A percentile compares a stretch with the other conserved stretches of the same genome.
phyloP scores from a whole-genome alignment of 192 early-diverging fungal genomes.

The Podila horticola region DNA sequence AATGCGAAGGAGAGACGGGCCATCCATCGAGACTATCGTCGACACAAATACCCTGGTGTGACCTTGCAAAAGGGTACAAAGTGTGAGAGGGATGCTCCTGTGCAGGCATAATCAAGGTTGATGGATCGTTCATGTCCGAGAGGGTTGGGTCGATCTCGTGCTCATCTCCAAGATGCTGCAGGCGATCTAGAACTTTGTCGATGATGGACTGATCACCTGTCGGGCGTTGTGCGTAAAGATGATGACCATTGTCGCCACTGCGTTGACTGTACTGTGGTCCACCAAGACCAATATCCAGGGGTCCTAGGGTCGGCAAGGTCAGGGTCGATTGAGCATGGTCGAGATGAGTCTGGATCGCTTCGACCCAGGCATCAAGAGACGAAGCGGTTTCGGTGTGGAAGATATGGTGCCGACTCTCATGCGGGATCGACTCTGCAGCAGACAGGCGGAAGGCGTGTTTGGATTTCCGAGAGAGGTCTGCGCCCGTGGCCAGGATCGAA shows the following conservation, averaged over 20 bases:
- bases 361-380: constrained; percentile 25
- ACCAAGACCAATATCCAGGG: not conserved
- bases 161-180: not conserved
- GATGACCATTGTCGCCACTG: not conserved
- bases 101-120: constrained; percentile 27
- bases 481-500: constrained; percentile 12
- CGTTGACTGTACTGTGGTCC: not conserved
- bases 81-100: constrained; percentile 19
- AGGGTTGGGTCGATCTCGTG: constrained; percentile 30
- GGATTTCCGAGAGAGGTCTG: constrained; percentile 23
- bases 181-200: constrained; percentile 32
- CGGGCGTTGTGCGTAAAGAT: too few relatives aligned
- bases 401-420: constrained; percentile 25
- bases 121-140: constrained; percentile 42
- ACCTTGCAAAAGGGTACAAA: not conserved
- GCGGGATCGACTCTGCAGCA: constrained; percentile 12
- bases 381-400: constrained; percentile 20
- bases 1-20: not conserved
- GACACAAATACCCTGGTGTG: not conserved
- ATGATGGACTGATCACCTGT: constrained; percentile 20
- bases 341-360: constrained; percentile 20
- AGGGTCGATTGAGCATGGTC: constrained; percentile 10
- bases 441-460: constrained; percentile 22
- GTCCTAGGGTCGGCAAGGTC: not conserved
- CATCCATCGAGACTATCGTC: constrained; percentile 19